A percentile compares a stretch with the other conserved stretches of the same genome.
Conservation (phyloP, 2,329 filamentous ascomycete species). For the Shiraia bambusicola region DNA sequence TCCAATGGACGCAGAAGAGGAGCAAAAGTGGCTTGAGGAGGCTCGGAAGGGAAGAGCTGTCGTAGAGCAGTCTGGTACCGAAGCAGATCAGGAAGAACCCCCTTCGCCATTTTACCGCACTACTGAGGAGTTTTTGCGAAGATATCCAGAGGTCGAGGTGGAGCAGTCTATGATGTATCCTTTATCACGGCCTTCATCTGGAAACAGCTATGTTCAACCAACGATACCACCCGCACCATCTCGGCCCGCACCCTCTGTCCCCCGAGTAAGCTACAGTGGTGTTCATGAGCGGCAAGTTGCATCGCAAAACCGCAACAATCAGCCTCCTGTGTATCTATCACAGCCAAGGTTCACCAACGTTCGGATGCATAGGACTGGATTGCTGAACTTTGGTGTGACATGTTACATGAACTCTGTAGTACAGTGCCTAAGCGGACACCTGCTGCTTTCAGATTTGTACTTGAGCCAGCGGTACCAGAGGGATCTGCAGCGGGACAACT, state of each 20-base stretch:
- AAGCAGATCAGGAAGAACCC: conserved; percentile 32
- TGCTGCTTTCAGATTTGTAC: conserved; percentile 63
- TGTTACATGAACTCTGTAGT: conserved; percentile 94
- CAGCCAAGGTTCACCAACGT: conserved; percentile 48
- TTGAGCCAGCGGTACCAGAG: conserved; percentile 61
- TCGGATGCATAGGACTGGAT: conserved; percentile 65
- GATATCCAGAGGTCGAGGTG: conserved; percentile 70
- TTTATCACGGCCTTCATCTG: conserved; percentile 39
- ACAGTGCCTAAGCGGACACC: conserved; percentile 77
- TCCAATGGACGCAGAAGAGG: conserved; percentile 77
- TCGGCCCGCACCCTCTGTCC: conserved; percentile 59
- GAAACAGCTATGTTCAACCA: conserved; percentile 52
- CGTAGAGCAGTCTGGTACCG: conserved; percentile 38
- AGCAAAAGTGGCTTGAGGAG: conserved; percentile 76
- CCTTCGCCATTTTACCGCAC: conserved; percentile 58
- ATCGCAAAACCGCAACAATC: conserved; percentile 36
- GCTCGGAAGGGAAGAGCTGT: conserved; percentile 66
- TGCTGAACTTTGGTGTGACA: conserved; percentile 77
- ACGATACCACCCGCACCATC: conserved; percentile 60
- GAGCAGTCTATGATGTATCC: conserved; percentile 58
- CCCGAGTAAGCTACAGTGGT: conserved; percentile 74
- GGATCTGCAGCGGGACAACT: conserved; percentile 62
- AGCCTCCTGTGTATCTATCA: conserved; percentile 49
- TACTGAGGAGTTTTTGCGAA: conserved; percentile 80
- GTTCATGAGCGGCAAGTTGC: conserved; percentile 61